Conservation (phyloP, 1,284 basidiomycete species). For the Marasmius tenuissimus region DNA sequence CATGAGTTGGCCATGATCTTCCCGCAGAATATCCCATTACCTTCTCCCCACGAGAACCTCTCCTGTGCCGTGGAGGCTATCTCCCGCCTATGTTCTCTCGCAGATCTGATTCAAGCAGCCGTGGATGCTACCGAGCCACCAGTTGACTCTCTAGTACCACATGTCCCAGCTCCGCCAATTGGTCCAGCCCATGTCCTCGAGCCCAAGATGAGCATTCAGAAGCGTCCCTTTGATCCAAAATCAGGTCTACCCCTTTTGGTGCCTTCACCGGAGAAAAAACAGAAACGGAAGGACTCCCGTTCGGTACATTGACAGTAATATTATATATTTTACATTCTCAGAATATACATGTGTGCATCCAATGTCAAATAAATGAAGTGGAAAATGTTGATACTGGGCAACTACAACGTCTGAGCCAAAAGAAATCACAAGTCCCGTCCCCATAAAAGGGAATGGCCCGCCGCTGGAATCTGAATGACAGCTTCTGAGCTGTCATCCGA, state of each 20-base stretch:
- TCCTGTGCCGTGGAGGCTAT: background rate
- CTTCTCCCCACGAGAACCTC: background rate
- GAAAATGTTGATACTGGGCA: too few relatives aligned
- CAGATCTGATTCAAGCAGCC: background rate
- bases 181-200: background rate
- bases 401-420: background rate
- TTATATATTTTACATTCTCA: too few relatives aligned
- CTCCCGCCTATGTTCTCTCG: background rate
- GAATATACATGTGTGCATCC: too few relatives aligned
- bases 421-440: background rate
- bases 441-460: background rate
- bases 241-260: too few relatives aligned
- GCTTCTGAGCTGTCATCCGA: background rate
- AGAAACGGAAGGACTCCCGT: too few relatives aligned
- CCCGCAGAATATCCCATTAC: background rate
- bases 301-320: too few relatives aligned
- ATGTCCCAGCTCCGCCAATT: background rate
- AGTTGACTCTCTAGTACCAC: background rate
- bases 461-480: background rate
- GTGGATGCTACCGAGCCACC: background rate
- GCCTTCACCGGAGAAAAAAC: too few relatives aligned
- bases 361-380: too few relatives aligned
- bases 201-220: background rate
- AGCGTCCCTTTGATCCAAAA: too few relatives aligned
- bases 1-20: background rate